Percentiles rank a stretch among this genome's conserved stretches.
These are phyloP conservation scores for Colletotrichum higginsianum DNA, from an alignment of 2,329 filamentous ascomycete genomes.

Conservation along the genomic window DNA sequence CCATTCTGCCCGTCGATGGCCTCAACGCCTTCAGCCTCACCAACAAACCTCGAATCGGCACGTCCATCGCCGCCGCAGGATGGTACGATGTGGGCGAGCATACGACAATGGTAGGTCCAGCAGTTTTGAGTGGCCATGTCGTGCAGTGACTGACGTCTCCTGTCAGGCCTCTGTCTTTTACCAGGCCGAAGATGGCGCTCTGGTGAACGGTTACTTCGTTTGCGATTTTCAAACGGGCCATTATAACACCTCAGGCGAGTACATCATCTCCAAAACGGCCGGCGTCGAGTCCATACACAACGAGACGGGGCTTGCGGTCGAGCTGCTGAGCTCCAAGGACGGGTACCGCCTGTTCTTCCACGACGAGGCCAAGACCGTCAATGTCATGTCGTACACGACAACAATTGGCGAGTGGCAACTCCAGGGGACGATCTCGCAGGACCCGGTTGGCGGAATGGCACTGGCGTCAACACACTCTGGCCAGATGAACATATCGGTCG, in stretches of 20 bases:
- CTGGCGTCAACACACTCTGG: slow-evolving; percentile 50
- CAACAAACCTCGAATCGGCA: slow-evolving; percentile 51
- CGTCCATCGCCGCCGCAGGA: slow-evolving; percentile 53
- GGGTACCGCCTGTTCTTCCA: slow-evolving; percentile 58
- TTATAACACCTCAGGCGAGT: slow-evolving; percentile 51
- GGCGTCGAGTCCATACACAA: slow-evolving; percentile 46
- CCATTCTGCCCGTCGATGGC: slow-evolving; percentile 54
- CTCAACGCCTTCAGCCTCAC: slow-evolving; percentile 48
- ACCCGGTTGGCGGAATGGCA: slow-evolving; percentile 47
- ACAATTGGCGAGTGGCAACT: slow-evolving; percentile 49
- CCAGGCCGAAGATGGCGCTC: slow-evolving; percentile 25
- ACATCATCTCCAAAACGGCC: slow-evolving; percentile 48
- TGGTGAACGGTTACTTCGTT: slow-evolving; percentile 45
- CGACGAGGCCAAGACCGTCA: slow-evolving; percentile 50
- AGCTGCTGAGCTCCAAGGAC: slow-evolving; percentile 50
- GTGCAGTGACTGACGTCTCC: slow-evolving; percentile 9
- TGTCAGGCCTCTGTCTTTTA: slow-evolving; percentile 39
- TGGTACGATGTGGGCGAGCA: slow-evolving; percentile 50
- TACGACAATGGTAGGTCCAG: slow-evolving; percentile 51
- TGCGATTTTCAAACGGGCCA: slow-evolving; percentile 54
- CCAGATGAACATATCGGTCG: slow-evolving; percentile 53
- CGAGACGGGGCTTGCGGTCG: slow-evolving; percentile 50
- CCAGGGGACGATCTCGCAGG: slow-evolving; percentile 51
- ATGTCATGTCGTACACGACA: slow-evolving; percentile 51
- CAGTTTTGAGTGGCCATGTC: neutral